phyloP scores from a whole-genome alignment of 2,329 filamentous ascomycete genomes.

The Ophiostoma himal-ulmi region DNA sequence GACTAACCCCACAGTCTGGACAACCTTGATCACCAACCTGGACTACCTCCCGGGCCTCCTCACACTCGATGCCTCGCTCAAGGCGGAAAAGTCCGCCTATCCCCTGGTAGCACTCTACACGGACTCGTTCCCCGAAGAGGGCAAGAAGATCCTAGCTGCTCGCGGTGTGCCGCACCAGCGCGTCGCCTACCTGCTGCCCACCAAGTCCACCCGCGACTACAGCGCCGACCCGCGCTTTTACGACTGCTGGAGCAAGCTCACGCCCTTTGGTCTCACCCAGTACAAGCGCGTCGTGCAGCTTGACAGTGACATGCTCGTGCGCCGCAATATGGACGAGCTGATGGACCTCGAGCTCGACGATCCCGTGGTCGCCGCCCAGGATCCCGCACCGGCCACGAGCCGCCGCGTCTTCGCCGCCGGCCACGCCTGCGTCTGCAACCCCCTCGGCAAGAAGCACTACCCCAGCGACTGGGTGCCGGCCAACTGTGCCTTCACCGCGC shows the following conservation, averaged over 20 bases:
- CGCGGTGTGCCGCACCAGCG: slow-evolving; percentile 64
- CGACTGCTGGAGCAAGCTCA: slow-evolving; percentile 85
- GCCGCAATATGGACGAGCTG: slow-evolving; percentile 83
- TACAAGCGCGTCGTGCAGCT: slow-evolving; percentile 77
- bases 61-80: slow-evolving; percentile 72
- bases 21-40: slow-evolving; percentile 78
- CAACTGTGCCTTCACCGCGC: slow-evolving; percentile 53
- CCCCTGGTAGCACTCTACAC: slow-evolving; percentile 81
- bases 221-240: slow-evolving; percentile 76
- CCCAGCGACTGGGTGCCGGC: slow-evolving; percentile 59
- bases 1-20: slow-evolving; percentile 57
- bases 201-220: slow-evolving; percentile 57
- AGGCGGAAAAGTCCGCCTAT: slow-evolving; percentile 59
- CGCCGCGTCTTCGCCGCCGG: slow-evolving; percentile 71
- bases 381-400: slow-evolving; percentile 34
- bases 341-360: slow-evolving; percentile 66
- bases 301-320: slow-evolving; percentile 81
- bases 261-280: slow-evolving; percentile 68
- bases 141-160: slow-evolving; percentile 61
- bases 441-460: slow-evolving; percentile 71
- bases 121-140: slow-evolving; percentile 63
- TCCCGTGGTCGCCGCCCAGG: slow-evolving; percentile 25
- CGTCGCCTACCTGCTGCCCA: slow-evolving; percentile 68
- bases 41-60: slow-evolving; percentile 76
- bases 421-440: slow-evolving; percentile 84